phyloP scores from a whole-genome alignment of 257 asterid species.

The Ocimum tenuiflorum region DNA sequence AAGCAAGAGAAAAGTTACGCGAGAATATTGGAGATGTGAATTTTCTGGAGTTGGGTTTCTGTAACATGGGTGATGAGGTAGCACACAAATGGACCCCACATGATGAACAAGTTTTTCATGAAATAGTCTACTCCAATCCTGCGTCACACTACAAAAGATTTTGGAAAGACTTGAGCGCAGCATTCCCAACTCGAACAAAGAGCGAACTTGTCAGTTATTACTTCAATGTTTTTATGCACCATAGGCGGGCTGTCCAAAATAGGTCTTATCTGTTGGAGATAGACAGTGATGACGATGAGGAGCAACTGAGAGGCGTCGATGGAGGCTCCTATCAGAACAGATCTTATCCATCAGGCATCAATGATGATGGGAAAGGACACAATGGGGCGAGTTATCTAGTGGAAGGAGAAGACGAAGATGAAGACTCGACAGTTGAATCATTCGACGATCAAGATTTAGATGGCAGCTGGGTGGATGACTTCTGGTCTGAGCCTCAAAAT shows the following conservation, averaged over 20 bases:
- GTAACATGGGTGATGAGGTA: conserved; percentile 67
- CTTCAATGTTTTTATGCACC: conserved; percentile 70
- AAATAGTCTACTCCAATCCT: conserved; percentile 58
- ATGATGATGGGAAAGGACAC: conserved; percentile 13
- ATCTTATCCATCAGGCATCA: conserved; percentile 18
- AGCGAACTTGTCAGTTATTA: conserved; percentile 71
- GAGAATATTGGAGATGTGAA: conserved; percentile 36
- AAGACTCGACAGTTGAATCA: conserved; percentile 48
- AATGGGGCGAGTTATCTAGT: conserved; percentile 16
- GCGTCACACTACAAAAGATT: conserved; percentile 46
- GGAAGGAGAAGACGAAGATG: conserved; percentile 43
- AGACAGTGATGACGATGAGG: conserved; percentile 89
- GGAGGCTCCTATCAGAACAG: conserved; percentile 19
- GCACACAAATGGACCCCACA: conserved; percentile 62
- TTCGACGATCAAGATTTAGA: conserved; percentile 38
- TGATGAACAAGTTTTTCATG: conserved; percentile 57
- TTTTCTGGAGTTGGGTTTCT: conserved; percentile 53
- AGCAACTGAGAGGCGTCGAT: conserved; percentile 36
- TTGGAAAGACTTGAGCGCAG: conserved; percentile 58
- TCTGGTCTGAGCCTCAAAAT: conserved; percentile 33
- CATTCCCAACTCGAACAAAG: conserved; percentile 49
- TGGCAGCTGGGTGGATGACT: conserved; percentile 31
- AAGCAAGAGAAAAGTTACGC: conserved; percentile 52
- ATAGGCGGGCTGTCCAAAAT: conserved; percentile 63
- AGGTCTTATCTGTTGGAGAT: conserved; percentile 51